Evolutionary conservation across 2,329 filamentous ascomycete species (phyloP), one percentile per base, ranked within the genome.

Genomic region (Hypoxylon sp.): DNA sequence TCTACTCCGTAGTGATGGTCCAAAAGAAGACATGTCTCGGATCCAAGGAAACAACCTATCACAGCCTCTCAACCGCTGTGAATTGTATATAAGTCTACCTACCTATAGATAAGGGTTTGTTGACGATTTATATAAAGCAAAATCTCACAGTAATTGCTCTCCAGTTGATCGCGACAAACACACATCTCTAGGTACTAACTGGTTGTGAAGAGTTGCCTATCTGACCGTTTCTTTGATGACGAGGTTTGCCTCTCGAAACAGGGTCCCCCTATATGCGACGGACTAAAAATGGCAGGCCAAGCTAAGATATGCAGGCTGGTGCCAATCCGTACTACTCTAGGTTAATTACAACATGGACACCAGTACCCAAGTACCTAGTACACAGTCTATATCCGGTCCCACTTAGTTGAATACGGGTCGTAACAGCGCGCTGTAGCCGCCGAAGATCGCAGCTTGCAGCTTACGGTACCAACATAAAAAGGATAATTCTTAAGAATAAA

Each of bases 361-460:
- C 30, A 28, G 43, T 58, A 58, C 10, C 21, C 30, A 60, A 38
- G 57, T 69, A 73, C 67, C 63, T 69, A 69, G 68, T 73, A 73
- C 67, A 65, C 71, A 69, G 68, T 73, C 67, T 72, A 64, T 63
- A 68, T 65, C 67, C 58, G 67, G 63, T 28, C 71, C 67, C 72
- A 72, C 64, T 62, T 64, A 68, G 68, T 63, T 30, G n/a, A 57
- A 57, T 65, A 65, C 69, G 68, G 66, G 65, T 69, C 64, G 61
- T 63, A 56, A 69, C 67, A 69, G 63, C 59, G 62, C 63, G 68
- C 64, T 70, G 71, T 74, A 74, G 72, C 73, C 72, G 74, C 74
- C 74, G 67, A 74, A 73, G 67, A 74, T 70, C 71, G 73, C 68
- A 69, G 65, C 63, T 53, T 62, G 64, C 60, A 64, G 60, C 48